phyloP scores from a whole-genome alignment of 371 early-diverging fungal species.

The Parasitella parasitica region DNA sequence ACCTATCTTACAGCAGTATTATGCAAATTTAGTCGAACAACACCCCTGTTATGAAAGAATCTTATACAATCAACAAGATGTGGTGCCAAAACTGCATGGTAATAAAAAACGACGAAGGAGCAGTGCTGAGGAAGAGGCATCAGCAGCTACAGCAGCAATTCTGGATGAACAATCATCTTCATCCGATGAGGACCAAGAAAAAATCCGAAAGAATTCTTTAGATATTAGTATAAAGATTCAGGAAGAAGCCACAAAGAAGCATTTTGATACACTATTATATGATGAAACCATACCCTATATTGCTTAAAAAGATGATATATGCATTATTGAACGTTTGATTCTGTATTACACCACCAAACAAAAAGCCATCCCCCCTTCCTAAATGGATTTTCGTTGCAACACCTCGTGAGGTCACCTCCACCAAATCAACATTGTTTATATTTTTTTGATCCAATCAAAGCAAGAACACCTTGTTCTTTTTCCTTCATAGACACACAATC shows the following conservation, averaged over 20 bases:
- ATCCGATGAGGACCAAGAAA: not conserved
- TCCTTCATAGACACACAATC: not conserved
- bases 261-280: constrained; percentile 43
- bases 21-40: constrained; percentile 76
- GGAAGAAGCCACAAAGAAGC: constrained; percentile 33
- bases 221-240: constrained; percentile 22
- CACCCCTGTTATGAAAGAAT: constrained; percentile 52
- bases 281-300: constrained; percentile 48
- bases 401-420: constrained; percentile 14
- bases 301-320: constrained; percentile 23
- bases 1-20: constrained; percentile 82
- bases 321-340: not conserved
- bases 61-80: not conserved
- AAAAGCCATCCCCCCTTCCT: not conserved
- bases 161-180: too few relatives aligned
- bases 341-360: not conserved
- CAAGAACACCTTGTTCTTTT: not conserved
- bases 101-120: constrained; percentile 28
- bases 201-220: constrained; percentile 6
- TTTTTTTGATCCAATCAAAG: not conserved
- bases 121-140: constrained; percentile 1
- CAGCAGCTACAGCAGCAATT: not conserved
- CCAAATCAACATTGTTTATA: constrained; percentile 4
- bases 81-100: not conserved
- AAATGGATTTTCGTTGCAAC: not conserved